Evolutionary conservation across 192 early-diverging fungal genomes (phyloP), one percentile per base, ranked within the genome.

Genomic region (Coemansia sp.): DNA sequence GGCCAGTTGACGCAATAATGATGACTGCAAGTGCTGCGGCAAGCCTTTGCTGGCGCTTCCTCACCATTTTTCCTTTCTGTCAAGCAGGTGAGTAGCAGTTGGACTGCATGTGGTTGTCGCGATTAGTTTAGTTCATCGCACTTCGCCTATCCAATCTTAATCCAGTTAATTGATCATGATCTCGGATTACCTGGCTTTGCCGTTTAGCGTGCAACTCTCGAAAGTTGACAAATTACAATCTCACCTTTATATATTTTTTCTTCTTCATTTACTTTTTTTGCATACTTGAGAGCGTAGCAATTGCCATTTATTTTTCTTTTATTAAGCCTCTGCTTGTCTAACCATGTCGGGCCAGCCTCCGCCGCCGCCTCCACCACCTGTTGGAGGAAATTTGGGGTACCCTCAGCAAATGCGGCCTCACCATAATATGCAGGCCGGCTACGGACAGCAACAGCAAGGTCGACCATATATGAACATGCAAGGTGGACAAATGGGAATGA

Each of bases 401-500:
- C 60, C 25, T 15, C 48, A 42, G 23, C 71, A 73, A 66, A 53
- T 67, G 39, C 59, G 59, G 36, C 60, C 55, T 27, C 67, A 42
- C 15, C 34, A 36, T 5, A 57, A 66, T 23, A 66, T 66, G 68
- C 64, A 45, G 3, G 58, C 39, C 10, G 64, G 68, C 38, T 39
- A 69, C 61, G 37, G 42, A 14, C 14, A 45, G 11, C 51, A 53
- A 23, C 51, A 53, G 7, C 55, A 58, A 15, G 62, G 62, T 23
- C 61, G 74, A 23, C 74, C 74, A 5, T 66, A 50, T 31, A 70
- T 70, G 67, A 45, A 31, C 3, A 45, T 57, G 68, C 62, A 66
- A 15, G 63, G 63, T 11, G 37, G 36, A 7, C 74, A 76, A 70
- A 77, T 77, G 75, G 66, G 66, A 55, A 65, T 72, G 67, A 67